Evolutionary conservation across 345 rosid genomes (phyloP).

Genomic region (Acer yangbiense): DNA sequence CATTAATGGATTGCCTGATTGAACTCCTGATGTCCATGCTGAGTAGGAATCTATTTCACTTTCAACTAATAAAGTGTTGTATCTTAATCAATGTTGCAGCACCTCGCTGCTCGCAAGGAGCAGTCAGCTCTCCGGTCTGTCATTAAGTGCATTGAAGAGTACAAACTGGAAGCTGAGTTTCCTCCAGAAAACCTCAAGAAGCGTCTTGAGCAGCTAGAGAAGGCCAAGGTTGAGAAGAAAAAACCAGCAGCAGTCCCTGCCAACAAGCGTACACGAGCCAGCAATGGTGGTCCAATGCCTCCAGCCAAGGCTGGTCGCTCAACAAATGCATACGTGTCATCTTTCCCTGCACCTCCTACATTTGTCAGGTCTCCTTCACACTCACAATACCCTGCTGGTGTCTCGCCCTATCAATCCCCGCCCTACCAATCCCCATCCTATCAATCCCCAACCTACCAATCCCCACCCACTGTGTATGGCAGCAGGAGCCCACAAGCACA

Average conservation of each 20-base stretch:
- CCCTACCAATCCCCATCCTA: constrained; percentile 76
- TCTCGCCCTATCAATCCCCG: constrained; percentile 72
- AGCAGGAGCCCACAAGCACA: constrained; percentile 55
- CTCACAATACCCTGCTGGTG: constrained; percentile 60
- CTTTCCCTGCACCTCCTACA: constrained; percentile 75
- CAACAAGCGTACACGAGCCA: constrained; percentile 88
- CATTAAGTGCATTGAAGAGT: constrained; percentile 95
- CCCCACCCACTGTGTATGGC: constrained; percentile 69
- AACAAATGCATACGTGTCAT: constrained; percentile 90
- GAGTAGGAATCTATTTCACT: too few species aligned
- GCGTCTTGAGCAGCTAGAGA: constrained; percentile 97
- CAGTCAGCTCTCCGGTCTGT: constrained; percentile 92
- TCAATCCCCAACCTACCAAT: constrained; percentile 74
- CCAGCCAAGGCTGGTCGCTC: constrained; percentile 98
- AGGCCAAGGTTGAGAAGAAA: constrained; percentile 87
- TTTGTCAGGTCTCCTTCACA: constrained; percentile 88
- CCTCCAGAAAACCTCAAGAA: constrained; percentile 96
- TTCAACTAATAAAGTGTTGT: neutral
- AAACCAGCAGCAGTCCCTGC: constrained; percentile 83
- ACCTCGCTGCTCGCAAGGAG: constrained; percentile 85
- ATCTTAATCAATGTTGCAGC: constrained; percentile 41
- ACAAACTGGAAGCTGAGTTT: constrained; percentile 80
- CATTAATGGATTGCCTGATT: constrained; percentile 1
- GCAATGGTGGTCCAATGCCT: constrained; percentile 95
- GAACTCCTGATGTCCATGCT: too few species aligned